Evolutionary conservation across 1,284 basidiomycete genomes (phyloP), one percentile per base, ranked within the genome.

Genomic region (Rhizoctonia solani): DNA sequence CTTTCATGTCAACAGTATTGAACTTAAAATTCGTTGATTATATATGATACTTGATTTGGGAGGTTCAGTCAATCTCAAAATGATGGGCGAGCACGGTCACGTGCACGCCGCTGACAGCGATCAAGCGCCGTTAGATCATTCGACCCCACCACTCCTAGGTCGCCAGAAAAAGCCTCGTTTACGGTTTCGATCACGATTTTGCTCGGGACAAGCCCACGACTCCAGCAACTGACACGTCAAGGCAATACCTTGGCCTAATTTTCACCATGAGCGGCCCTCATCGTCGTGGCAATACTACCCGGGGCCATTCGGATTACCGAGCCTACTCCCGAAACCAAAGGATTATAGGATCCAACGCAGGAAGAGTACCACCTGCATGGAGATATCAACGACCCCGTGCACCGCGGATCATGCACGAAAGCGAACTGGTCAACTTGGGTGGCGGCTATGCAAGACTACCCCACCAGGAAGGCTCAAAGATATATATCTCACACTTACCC

Each of bases 391-490:
- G 59, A 16, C 47, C 46, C 25, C 59, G 47, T 2, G 47, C 29
- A n/a, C 14, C 14, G 14, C 39, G 42, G 9, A 25, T 49, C 14
- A 23, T 52, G 9, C 32, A 63, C 34, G 59, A 63, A 32, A 37
- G 44, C 6, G 47, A 63, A 29, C 59, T 63, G 3, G 34, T 52
- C 34, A 63, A 23, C 59, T 21, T 63, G 8, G 59, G 59, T 5
- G 59, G 59, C 19, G 59, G 59, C 23, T 63, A 63, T 23, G 59
- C 59, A 34, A 63, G 42, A 16, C 47, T 63, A 9, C 59, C 59
- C 1, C 59, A 63, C 34, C 59, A 63, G n/a, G 59, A 63, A 63
- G 59, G 59, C 30, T 63, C 59, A 14, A 63, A 63, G 34, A 63
- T 63, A 8, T 63, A 63, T 41, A 63, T 63, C 29, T 63, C 59